Base-by-base conservation (phyloP, 768 basidiomycete species). In the Pisolithus tinctorius region DNA sequence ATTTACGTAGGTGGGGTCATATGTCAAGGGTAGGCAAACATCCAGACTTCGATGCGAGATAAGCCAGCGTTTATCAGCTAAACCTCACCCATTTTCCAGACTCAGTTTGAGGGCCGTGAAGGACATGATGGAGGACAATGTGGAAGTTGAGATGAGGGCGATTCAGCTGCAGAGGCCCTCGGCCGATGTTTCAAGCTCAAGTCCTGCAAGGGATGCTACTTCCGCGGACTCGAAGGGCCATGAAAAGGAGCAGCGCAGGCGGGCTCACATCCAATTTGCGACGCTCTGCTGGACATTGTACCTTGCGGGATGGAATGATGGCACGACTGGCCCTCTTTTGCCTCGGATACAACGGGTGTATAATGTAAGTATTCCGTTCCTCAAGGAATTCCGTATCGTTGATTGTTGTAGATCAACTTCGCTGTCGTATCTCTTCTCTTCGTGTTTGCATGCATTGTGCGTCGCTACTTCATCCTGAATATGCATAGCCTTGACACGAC, bases 361-460 rank as follows among this genome's bases (percentile, higher is more conserved):
- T 54, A 43, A 66, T 31, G 72, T 72, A 44, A 3, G 63, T 52
- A n/a, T 44, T 44, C 4, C 8, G 10, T 26, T 30, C 13, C 4
- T 29, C 13, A 14, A 26, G 25, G 11, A 4, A 27, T 29, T 29
- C 43, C 26, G 26, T n/a, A 17, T 43, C 42, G 34, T 29, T 37
- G 6, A 13, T 8, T 42, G 27, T 30, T 46, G 14, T 47, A 73
- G 74, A 58, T 75, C 41, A 64, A 68, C 20, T 75, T 69, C 54
- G 58, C 63, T 1, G 57, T 66, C 27, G 74, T 76, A 3, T 76
- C 75, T 25, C 50, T 77, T 16, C 61, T 76, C 8, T 77, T 74
- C 53, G 71, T 76, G 8, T 66, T 69, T 51, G 63, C 69, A n/a
- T 73, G 70, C 49, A 47, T 62, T 9, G 74, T 71, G 40, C 17